phyloP scores from a whole-genome alignment of 768 basidiomycete genomes.

The Guyanaporus albipodus region DNA sequence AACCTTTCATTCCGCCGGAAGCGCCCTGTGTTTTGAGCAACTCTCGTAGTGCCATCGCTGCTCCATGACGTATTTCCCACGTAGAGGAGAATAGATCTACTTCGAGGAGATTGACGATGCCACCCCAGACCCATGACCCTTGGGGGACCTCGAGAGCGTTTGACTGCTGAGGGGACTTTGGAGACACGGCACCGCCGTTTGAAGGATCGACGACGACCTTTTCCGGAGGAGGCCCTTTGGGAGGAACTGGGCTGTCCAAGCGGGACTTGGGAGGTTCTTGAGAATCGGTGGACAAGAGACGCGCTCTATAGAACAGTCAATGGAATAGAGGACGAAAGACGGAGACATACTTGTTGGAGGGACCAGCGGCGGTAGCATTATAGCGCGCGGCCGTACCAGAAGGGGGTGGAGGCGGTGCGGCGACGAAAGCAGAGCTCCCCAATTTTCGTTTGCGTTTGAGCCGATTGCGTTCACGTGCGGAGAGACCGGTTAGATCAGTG shows the following conservation, averaged over 20 bases:
- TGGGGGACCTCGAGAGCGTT: conserved; percentile 71
- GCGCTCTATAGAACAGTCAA: conserved; percentile 46
- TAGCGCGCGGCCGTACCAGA: conserved; percentile 60
- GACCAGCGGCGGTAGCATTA: conserved; percentile 50
- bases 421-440: conserved; percentile 79
- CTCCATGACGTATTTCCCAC: conserved; percentile 95
- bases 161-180: conserved; percentile 71
- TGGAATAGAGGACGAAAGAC: not conserved
- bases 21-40: conserved; percentile 79
- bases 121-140: conserved; percentile 86
- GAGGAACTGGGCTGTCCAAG: conserved; percentile 51
- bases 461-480: conserved; percentile 89
- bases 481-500: conserved; percentile 54
- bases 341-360: conserved; percentile 52
- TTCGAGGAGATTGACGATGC: conserved; percentile 71
- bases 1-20: conserved; percentile 79
- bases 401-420: conserved; percentile 59
- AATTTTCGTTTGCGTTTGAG: conserved; percentile 92
- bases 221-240: conserved; percentile 43
- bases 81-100: conserved; percentile 79
- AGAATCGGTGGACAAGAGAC: conserved; percentile 67
- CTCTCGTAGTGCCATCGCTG: conserved; percentile 87
- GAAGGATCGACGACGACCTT: conserved; percentile 75
- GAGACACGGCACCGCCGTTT: conserved; percentile 81
- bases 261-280: conserved; percentile 48